Conservation (phyloP, 2,329 filamentous ascomycete genomes). For the Exophiala sp. region DNA sequence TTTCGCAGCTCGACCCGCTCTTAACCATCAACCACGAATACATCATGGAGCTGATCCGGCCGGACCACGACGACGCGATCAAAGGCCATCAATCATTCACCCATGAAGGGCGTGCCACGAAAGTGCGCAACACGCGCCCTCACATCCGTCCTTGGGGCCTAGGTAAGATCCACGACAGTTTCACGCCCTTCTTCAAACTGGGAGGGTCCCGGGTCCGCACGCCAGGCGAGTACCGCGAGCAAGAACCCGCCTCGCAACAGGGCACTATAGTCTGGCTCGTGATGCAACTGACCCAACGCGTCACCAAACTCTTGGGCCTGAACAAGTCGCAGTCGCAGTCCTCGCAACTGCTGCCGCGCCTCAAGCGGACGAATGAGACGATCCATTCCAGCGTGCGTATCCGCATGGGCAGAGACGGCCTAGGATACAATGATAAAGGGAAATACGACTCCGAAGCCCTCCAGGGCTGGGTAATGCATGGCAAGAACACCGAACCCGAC, state of each 20-base stretch:
- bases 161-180: slow-evolving; percentile 29
- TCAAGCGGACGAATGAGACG: slow-evolving; percentile 51
- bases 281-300: slow-evolving; percentile 8
- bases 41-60: slow-evolving; percentile 21
- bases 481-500: slow-evolving; percentile 21
- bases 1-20: slow-evolving; percentile 37
- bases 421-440: slow-evolving; percentile 46
- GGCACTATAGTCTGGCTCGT: slow-evolving; percentile 23
- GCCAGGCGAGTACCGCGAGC: slow-evolving; percentile 28
- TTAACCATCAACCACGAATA: slow-evolving; percentile 27
- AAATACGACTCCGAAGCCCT: slow-evolving; percentile 45
- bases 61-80: slow-evolving; percentile 1
- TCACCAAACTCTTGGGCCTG: slow-evolving; percentile 1
- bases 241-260: slow-evolving; percentile 18
- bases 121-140: slow-evolving; percentile 11
- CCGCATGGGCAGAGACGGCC: slow-evolving; percentile 48
- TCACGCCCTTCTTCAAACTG: slow-evolving; percentile 25
- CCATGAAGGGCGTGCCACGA: slow-evolving; percentile 9
- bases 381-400: slow-evolving; percentile 52
- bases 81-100: slow-evolving; percentile 9
- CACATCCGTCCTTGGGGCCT: slow-evolving; percentile 26
- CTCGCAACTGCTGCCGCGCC: slow-evolving; percentile 20
- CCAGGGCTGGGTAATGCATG: slow-evolving; percentile 24
- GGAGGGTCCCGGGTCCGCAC: slow-evolving; percentile 26
- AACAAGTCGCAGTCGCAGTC: background rate